Percentiles rank a stretch among this genome's conserved stretches.
Evolutionary conservation across 2,329 filamentous ascomycete species (phyloP).

Genomic region (Paraphoma sp.): DNA sequence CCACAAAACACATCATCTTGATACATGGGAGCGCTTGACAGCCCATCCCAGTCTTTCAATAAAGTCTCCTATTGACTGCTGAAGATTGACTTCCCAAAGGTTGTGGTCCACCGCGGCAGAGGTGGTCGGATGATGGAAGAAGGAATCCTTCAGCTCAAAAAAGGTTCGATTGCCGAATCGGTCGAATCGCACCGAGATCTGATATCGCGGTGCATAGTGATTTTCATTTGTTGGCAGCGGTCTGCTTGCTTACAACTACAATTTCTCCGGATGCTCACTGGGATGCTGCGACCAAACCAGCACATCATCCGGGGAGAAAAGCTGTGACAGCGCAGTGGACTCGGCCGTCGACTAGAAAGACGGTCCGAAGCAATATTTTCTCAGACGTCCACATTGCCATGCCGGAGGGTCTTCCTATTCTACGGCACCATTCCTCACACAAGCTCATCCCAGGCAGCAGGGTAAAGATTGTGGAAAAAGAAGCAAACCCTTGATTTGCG

Average conservation of each 20-base stretch:
- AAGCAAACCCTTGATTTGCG: not conserved
- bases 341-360: not conserved
- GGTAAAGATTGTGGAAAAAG: not conserved
- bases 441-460: not conserved
- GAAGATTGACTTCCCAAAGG: not conserved
- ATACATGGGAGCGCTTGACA: not conserved
- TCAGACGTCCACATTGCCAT: not conserved
- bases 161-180: not conserved
- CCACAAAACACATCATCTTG: slow-evolving; percentile 1
- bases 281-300: not conserved
- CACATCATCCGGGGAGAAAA: not conserved
- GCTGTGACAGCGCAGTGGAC: not conserved
- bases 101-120: not conserved
- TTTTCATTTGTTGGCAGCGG: not conserved
- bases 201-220: too few species aligned
- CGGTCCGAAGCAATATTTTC: not conserved
- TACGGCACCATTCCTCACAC: not conserved
- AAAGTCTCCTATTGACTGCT: not conserved
- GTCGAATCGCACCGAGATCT: not conserved
- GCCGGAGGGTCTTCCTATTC: not conserved
- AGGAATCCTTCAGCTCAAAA: not conserved
- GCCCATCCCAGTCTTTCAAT: not conserved
- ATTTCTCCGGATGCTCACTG: not conserved
- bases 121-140: not conserved
- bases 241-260: not conserved